Evolutionary conservation across 1,139 yeast species (phyloP), one percentile per base, ranked within the genome.

Genomic region (Suzukiozyma palmioleophila): DNA sequence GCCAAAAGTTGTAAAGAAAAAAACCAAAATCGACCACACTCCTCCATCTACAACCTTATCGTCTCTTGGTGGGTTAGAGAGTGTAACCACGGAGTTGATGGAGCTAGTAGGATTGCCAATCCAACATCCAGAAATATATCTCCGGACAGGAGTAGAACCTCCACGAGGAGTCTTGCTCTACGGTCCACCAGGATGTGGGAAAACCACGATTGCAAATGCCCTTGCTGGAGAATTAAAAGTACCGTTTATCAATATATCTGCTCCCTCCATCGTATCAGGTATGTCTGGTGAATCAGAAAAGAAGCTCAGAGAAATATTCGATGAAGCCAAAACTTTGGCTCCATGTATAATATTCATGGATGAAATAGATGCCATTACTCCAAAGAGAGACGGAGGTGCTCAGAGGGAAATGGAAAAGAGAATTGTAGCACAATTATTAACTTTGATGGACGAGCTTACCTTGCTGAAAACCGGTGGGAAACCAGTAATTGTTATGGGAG

Each of bases 171-270:
- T 92, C 1, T 61, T 92, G 24, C 65, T 92, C 25, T 96, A 90
- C 59, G 99, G 99, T 0, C 98, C 99, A 0, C 98, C 98, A 1
- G 99, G 99, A 11, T 92, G 98, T 67, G 99, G 99, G 57, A 92
- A 92, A 56, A 92, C 99, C 0, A 83, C 96, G 39, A 81, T 92
- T 42, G 98, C 98, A 2, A 88, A 90, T 60, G 97, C 97, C 0
- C 69, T 92, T 32, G 98, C 98, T 2, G 96, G 96, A 24, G 97
- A 92, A 56, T 70, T 92, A 33, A 87, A 88, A 47, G 96, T 92
- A 0, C 97, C 98, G 0, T 92, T 94, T 54, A 79, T 92, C 24
- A 84, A 85, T 37, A 75, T 92, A 1, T 85, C 96, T 15, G 98
- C 99, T 0, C 98, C 98, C 1, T 85, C 96, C 1, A 88, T 94